phyloP scores from a whole-genome alignment of 352 stramenopile genomes.

The Pythium phragmiticola region DNA sequence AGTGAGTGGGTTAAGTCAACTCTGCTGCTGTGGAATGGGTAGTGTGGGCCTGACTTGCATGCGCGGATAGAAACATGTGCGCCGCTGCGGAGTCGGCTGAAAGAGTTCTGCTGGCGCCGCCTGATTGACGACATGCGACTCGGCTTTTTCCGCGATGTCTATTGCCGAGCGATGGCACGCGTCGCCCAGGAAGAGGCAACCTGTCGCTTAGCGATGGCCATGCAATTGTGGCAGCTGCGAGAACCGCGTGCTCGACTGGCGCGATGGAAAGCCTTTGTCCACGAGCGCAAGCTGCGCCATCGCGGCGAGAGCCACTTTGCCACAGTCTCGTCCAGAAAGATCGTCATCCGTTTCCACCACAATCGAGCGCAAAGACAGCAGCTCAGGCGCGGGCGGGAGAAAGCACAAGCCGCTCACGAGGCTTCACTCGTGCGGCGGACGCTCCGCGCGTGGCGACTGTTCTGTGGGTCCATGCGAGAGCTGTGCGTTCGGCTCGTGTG shows the following conservation, averaged over 20 bases:
- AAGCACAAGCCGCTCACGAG: conserved; percentile 27
- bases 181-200: conserved; percentile 41
- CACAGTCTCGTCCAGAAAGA: conserved; percentile 20
- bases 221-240: conserved; percentile 45
- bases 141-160: conserved; percentile 48
- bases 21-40: background rate
- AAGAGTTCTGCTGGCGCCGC: conserved; percentile 45
- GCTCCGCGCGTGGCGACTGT: conserved; percentile 41
- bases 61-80: conserved; percentile 13
- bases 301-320: conserved; percentile 36
- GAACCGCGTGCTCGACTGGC: conserved; percentile 44
- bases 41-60: background rate
- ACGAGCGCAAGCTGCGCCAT: conserved; percentile 28
- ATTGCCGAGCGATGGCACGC: conserved; percentile 36
- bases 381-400: conserved; percentile 24
- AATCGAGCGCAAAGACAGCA: conserved; percentile 30
- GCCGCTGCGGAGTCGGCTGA: conserved; percentile 33
- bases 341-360: conserved; percentile 25
- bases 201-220: conserved; percentile 29
- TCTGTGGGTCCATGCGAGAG: conserved; percentile 39
- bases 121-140: conserved; percentile 63
- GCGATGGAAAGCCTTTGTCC: conserved; percentile 52
- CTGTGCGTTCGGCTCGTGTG: conserved; percentile 31
- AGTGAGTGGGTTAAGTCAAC: background rate
- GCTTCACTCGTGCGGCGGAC: conserved; percentile 33